Evolutionary conservation across 768 basidiomycete species (phyloP).

Genomic region (Mrakia blollopis): DNA sequence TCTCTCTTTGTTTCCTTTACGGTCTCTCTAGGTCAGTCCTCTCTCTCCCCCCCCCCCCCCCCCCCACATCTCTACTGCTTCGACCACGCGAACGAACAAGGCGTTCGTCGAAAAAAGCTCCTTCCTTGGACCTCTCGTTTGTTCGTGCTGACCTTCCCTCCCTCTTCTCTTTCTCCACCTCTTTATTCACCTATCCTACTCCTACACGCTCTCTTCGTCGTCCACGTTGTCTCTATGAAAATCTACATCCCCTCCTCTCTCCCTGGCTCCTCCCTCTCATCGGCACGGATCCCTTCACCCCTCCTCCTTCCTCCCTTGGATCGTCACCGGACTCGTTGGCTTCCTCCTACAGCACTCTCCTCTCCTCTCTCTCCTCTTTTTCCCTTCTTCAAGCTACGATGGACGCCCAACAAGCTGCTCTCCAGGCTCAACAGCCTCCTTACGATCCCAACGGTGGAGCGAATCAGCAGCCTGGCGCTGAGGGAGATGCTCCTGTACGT

Average conservation of each 20-base stretch:
- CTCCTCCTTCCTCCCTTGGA: neutral
- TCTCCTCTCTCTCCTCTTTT: slow-evolving; percentile 43
- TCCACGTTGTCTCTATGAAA: too few relatives aligned
- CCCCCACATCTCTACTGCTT: neutral
- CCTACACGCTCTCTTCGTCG: neutral
- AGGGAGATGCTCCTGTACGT: slow-evolving; percentile 31
- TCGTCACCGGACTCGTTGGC: neutral
- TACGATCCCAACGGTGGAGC: slow-evolving; percentile 23
- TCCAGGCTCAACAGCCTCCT: slow-evolving; percentile 22
- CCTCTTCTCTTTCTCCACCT: too few relatives aligned
- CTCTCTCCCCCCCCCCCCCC: neutral
- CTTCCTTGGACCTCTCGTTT: neutral
- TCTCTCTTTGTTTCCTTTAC: slow-evolving; percentile 13
- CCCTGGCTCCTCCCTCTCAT: neutral
- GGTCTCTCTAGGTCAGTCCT: slow-evolving; percentile 12
- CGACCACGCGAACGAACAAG: neutral
- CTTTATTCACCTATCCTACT: too few relatives aligned
- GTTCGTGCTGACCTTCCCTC: too few relatives aligned
- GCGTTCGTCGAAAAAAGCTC: too few relatives aligned
- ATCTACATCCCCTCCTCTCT: neutral
- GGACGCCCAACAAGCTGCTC: slow-evolving; percentile 3
- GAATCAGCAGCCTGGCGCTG: slow-evolving; percentile 22
- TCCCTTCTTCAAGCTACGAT: slow-evolving; percentile 20
- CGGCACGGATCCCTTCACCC: too few relatives aligned
- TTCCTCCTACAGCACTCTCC: neutral